phyloP scores from a whole-genome alignment of 2,329 filamentous ascomycete species.

The Huntiella decipiens region DNA sequence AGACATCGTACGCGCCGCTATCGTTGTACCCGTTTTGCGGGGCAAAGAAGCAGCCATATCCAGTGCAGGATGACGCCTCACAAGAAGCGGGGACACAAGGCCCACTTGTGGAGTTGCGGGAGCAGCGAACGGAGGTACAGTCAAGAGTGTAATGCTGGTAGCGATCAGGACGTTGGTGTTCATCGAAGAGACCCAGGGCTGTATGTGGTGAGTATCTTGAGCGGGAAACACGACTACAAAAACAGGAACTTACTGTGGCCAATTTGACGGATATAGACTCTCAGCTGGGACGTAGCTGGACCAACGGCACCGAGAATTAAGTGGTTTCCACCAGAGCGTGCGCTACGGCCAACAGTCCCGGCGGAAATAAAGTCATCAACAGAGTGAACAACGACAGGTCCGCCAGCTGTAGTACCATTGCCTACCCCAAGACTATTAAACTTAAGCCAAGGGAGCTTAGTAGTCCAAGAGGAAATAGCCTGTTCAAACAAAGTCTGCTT shows the following conservation, averaged over 20 bases:
- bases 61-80: slow-evolving; percentile 4
- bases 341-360: slow-evolving; percentile 3
- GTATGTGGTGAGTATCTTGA: neutral
- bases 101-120: neutral
- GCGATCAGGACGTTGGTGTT: slow-evolving; percentile 8
- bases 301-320: slow-evolving; percentile 5
- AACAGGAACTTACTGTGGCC: slow-evolving; percentile 8
- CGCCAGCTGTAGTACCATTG: neutral
- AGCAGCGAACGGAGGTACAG: slow-evolving; percentile 7
- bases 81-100: slow-evolving; percentile 1
- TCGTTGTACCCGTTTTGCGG: neutral
- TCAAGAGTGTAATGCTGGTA: slow-evolving; percentile 1
- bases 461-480: slow-evolving; percentile 8
- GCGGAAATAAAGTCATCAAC: slow-evolving; percentile 3
- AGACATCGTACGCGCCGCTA: slow-evolving; percentile 4
- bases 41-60: slow-evolving; percentile 10
- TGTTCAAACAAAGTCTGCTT: neutral
- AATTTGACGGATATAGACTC: slow-evolving; percentile 9
- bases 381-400: slow-evolving; percentile 1
- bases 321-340: neutral
- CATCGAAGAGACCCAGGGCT: slow-evolving; percentile 7
- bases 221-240: neutral
- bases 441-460: slow-evolving; percentile 8
- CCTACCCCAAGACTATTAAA: slow-evolving; percentile 2
- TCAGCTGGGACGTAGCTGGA: neutral